These are phyloP conservation scores for Neurospora sp. DNA, from an alignment of 495 filamentous ascomycete genomes.

Conservation along the genomic window DNA sequence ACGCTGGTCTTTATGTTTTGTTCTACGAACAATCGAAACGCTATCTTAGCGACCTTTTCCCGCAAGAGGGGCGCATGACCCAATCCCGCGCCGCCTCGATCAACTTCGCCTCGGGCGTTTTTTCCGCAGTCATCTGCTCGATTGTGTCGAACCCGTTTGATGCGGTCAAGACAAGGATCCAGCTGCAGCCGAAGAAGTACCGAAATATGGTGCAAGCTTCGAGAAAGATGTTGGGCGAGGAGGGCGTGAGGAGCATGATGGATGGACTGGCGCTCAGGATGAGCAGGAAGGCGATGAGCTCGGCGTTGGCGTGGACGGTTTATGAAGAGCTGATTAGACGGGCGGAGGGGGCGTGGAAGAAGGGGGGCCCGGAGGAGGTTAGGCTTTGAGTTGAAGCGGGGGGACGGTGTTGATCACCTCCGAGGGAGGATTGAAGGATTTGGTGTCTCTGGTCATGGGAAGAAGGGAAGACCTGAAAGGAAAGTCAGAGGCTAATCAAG, in stretches of 20 bases:
- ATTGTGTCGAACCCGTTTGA: conserved; percentile 91
- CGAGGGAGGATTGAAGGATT: too few relatives aligned
- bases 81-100: conserved; percentile 52
- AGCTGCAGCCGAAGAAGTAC: conserved; percentile 78
- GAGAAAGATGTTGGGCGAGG: conserved; percentile 66
- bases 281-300: conserved; percentile 82
- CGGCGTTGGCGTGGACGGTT: conserved; percentile 87
- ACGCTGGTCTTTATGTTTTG: conserved; percentile 87
- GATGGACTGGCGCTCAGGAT: conserved; percentile 83
- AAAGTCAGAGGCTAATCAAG: background rate
- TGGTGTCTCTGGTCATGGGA: background rate
- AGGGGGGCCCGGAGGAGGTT: background rate
- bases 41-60: conserved; percentile 38
- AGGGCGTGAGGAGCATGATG: conserved; percentile 72
- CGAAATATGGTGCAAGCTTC: conserved; percentile 73
- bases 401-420: background rate
- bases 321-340: conserved; percentile 86
- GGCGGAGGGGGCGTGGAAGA: conserved; percentile 53
- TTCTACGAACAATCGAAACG: conserved; percentile 89
- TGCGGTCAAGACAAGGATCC: conserved; percentile 88
- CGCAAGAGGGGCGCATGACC: conserved; percentile 11
- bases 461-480: background rate
- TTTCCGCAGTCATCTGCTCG: conserved; percentile 67
- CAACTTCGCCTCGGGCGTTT: conserved; percentile 71
- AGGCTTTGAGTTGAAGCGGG: background rate